Evolutionary conservation across 768 basidiomycete genomes (phyloP), one percentile per base, ranked within the genome.

Genomic region (Strobilomyces echinocephalus): DNA sequence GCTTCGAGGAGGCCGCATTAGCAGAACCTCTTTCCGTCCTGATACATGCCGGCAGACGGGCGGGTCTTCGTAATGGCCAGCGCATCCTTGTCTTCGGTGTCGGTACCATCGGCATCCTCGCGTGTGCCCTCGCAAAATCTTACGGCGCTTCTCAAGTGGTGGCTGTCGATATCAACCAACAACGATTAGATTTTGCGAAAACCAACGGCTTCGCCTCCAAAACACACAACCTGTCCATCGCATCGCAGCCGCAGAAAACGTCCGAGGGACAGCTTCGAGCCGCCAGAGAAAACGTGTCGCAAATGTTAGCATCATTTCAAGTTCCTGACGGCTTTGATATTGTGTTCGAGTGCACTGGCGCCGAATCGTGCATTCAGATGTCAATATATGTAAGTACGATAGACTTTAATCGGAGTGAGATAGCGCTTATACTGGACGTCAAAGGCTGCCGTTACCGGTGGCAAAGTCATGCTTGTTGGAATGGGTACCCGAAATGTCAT

Each of bases 1-100:
- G 85, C 35, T 91, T 84, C 63, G 88, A 92, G 58, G 79, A 83
- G 60, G 95, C 89, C 18, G 84, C 94, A 7, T 79, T 97, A 54
- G 92, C 94, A 9, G 95, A 98, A 68, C 95, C 95, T 24, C 85
- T 98, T 54, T 91, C 90, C 42, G 95, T 98, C 61, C 79, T 95
- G 62, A 77, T 95, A 49, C 82, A 84, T 55, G 82, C 82, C 28
- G 71, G 75, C 7, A 73, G 77, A 39, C 78, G 82, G 36, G 76
- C 75, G 8, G 43, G 67, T 42, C 69, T 76, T 53, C 52, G 59
- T 33, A 62, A 76, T 8, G 84, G 85, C 31, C 83, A 90, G 53
- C 76, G 82, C 47, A 83, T 95, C 43, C 85, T 97, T 57, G 87
- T 97, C 49, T 87, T 93, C 58, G 95, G 95, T 50, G 90, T 88